Evolutionary conservation across 1,284 basidiomycete genomes (phyloP).

Genomic region (Cutaneotrichosporon cyanovorans): DNA sequence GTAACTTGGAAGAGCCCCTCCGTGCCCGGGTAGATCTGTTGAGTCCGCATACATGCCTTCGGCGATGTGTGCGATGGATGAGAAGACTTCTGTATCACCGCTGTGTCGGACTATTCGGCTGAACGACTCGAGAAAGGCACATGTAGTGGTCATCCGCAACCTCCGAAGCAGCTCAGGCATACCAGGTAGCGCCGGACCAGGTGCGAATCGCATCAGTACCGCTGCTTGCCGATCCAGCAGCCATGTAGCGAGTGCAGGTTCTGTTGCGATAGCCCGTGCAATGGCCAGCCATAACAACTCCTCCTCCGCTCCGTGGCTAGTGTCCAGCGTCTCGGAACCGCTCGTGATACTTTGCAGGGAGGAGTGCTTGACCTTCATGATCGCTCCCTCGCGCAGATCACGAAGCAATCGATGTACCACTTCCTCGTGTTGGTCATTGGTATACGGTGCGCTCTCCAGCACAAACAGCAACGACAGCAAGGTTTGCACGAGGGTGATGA

Average conservation of each 20-base stretch:
- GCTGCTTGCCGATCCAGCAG: constrained; percentile 16
- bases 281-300: constrained; percentile 37
- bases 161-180: constrained; percentile 23
- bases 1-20: constrained; percentile 12
- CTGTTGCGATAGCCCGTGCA: constrained; percentile 13
- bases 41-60: constrained; percentile 4
- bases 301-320: constrained; percentile 23
- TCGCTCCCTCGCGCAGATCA: constrained; percentile 24
- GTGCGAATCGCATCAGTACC: constrained; percentile 24
- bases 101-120: constrained; percentile 11
- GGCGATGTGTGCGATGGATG: constrained; percentile 2
- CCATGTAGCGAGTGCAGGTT: constrained; percentile 23
- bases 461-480: constrained; percentile 28
- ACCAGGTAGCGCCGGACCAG: constrained; percentile 29
- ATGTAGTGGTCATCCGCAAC: constrained; percentile 21
- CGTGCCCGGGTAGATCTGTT: constrained; percentile 3
- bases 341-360: constrained; percentile 18
- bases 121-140: constrained; percentile 21
- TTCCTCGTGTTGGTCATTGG: constrained; percentile 18
- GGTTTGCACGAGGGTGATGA: constrained; percentile 23
- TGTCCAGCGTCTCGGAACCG: constrained; percentile 4
- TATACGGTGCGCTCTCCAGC: constrained; percentile 20
- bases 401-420: constrained; percentile 19
- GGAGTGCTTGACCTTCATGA: constrained; percentile 23
- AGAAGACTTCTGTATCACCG: constrained; percentile 7